Conservation (phyloP, 1,284 basidiomycete species). For the Cutaneotrichosporon spelunceum region DNA sequence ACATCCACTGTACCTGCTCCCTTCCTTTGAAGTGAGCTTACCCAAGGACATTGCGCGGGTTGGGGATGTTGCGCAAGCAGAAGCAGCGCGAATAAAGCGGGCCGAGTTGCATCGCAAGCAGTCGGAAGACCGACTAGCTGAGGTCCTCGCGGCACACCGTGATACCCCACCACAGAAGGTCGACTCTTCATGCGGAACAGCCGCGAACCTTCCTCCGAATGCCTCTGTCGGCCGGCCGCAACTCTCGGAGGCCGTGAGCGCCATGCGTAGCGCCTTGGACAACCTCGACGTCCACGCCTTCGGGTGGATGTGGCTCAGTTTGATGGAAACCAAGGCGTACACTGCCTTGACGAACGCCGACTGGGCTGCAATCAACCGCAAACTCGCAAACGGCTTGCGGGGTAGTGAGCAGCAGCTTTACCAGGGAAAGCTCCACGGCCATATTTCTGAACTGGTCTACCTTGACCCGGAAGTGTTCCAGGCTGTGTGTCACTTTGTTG, state of each 20-base stretch:
- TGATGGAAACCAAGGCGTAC: background rate
- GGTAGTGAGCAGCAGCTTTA: background rate
- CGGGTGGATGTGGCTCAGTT: background rate
- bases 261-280: background rate
- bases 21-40: background rate
- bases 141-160: background rate
- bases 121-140: background rate
- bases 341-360: background rate
- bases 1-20: no score
- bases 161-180: background rate
- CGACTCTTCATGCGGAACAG: background rate
- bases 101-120: background rate
- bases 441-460: background rate
- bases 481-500: conserved; percentile 4
- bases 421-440: background rate
- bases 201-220: background rate
- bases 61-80: background rate
- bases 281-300: background rate
- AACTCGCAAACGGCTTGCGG: background rate
- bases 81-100: background rate
- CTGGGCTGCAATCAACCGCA: background rate
- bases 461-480: background rate
- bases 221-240: background rate
- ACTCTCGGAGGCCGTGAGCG: background rate
- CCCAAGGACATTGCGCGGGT: background rate